These are phyloP conservation scores for Colletotrichum camelliae DNA, from an alignment of 2,329 filamentous ascomycete genomes.

Conservation along the genomic window DNA sequence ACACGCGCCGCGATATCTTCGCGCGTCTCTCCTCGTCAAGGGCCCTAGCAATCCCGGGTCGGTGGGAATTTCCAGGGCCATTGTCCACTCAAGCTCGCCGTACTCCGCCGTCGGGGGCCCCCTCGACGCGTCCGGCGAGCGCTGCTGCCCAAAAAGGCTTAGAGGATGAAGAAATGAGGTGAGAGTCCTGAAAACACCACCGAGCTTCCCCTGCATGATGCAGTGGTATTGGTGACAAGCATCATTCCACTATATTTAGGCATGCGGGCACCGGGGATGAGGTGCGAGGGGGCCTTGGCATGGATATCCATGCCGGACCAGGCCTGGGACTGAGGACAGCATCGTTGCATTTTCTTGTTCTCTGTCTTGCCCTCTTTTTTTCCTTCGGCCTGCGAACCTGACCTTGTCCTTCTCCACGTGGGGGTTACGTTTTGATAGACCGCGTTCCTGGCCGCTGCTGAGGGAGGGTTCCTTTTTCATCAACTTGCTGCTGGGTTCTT, in stretches of 20 bases:
- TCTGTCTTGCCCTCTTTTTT: background rate
- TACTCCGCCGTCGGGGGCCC: background rate
- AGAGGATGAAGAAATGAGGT: constrained; percentile 4
- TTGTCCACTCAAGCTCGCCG: background rate
- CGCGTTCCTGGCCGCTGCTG: background rate
- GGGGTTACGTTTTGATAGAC: background rate
- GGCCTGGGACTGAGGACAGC: background rate
- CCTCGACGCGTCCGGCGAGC: background rate
- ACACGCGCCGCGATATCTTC: background rate
- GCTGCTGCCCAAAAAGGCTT: background rate
- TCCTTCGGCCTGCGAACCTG: background rate
- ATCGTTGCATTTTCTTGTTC: background rate
- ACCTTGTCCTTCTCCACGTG: constrained; percentile 6
- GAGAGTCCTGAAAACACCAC: background rate
- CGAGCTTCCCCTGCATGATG: constrained; percentile 20
- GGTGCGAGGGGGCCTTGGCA: background rate
- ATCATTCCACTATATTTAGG: constrained; percentile 21
- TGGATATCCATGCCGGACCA: constrained; percentile 19
- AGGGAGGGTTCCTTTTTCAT: background rate
- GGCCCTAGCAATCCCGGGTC: background rate
- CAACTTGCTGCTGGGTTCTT: background rate
- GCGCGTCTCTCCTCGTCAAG: background rate
- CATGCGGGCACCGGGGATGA: background rate
- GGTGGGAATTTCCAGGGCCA: background rate
- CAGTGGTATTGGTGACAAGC: constrained; percentile 16